These are phyloP conservation scores for Geosiphon pyriformis DNA, from an alignment of 192 early-diverging fungal genomes.

Conservation along the genomic window DNA sequence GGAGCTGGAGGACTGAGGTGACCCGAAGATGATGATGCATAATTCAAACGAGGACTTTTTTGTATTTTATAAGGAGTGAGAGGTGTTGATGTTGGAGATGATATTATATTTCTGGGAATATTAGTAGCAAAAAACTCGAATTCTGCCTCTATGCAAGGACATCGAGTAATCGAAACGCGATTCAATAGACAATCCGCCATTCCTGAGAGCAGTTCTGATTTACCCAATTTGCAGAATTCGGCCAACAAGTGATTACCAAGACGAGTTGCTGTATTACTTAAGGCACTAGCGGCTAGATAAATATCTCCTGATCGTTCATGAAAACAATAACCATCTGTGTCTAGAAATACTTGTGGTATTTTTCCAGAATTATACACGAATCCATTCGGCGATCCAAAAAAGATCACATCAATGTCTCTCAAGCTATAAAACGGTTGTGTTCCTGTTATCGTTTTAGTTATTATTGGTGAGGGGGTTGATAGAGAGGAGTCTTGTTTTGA, in stretches of 20 bases:
- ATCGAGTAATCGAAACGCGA: conserved; percentile 7
- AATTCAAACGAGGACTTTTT: not conserved
- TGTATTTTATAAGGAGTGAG: conserved; percentile 14
- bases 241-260: conserved; percentile 26
- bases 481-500: conserved; percentile 3
- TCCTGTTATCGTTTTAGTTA: not conserved
- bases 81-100: conserved; percentile 19
- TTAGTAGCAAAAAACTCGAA: conserved; percentile 8
- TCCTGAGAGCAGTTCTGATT: conserved; percentile 21
- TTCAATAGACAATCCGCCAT: conserved; percentile 24
- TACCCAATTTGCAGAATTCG: conserved; percentile 30
- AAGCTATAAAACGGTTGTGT: conserved; percentile 19
- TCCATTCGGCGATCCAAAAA: conserved; percentile 14
- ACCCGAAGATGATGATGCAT: not conserved
- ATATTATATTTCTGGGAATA: not conserved
- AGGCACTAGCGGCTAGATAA: conserved; percentile 28
- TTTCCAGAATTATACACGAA: conserved; percentile 14
- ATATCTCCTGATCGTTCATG: conserved; percentile 29
- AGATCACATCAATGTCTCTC: conserved; percentile 25
- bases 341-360: conserved; percentile 24
- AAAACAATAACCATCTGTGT: conserved; percentile 23
- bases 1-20: not conserved
- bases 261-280: conserved; percentile 25
- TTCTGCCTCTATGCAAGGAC: not conserved
- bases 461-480: conserved; percentile 4